These are phyloP conservation scores for Chaetomidium leptoderma DNA, from an alignment of 495 filamentous ascomycete genomes.

Conservation along the genomic window DNA sequence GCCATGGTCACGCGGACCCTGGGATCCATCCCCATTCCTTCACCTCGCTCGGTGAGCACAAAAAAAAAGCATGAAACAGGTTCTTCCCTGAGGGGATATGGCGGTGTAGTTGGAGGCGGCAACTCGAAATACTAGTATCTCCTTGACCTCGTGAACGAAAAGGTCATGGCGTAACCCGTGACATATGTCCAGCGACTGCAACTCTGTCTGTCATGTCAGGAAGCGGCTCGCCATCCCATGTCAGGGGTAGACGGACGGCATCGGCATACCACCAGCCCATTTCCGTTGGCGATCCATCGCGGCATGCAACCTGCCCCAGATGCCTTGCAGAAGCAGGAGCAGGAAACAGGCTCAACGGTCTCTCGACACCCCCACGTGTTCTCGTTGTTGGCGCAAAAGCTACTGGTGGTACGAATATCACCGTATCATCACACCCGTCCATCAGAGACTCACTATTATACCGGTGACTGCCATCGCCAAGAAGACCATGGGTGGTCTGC, in stretches of 20 bases:
- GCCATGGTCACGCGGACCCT: conserved; percentile 8
- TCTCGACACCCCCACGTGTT: background rate
- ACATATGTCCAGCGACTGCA: no score
- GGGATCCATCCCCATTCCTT: conserved; percentile 2
- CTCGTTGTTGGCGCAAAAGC: no score
- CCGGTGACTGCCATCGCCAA: no score
- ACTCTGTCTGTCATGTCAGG: background rate
- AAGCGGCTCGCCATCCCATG: no score
- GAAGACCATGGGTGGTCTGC: no score
- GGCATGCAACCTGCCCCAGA: conserved; percentile 2
- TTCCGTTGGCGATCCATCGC: background rate
- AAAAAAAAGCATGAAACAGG: background rate
- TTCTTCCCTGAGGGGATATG: background rate
- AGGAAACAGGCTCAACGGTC: background rate
- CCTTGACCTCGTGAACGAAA: background rate
- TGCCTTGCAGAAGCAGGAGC: no score
- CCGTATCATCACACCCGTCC: no score
- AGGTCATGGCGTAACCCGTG: background rate
- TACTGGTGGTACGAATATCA: no score
- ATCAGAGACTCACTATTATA: no score
- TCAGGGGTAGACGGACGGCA: background rate
- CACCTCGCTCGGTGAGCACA: conserved; percentile 3
- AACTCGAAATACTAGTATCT: background rate
- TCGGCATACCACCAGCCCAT: background rate
- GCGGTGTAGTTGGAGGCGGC: background rate